Evolutionary conservation across 352 stramenopile genomes (phyloP).

Genomic region (Albugo candida): DNA sequence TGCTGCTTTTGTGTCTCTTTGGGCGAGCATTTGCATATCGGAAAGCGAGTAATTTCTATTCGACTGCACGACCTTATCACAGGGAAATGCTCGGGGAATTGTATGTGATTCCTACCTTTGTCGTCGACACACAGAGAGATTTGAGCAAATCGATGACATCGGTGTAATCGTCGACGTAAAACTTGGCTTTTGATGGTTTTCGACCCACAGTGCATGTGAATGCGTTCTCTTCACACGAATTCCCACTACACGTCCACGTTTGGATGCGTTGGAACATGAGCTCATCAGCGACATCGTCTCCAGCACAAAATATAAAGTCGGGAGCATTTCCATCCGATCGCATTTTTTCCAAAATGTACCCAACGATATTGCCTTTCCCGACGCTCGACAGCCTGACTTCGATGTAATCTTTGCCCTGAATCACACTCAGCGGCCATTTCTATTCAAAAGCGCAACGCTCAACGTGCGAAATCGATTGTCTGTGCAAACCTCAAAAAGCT

Average conservation of each 20-base stretch:
- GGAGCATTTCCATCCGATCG: conserved; percentile 36
- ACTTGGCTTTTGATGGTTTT: conserved; percentile 92
- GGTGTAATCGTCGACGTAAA: conserved; percentile 91
- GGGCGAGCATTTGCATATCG: conserved; percentile 67
- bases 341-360: conserved; percentile 79
- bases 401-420: conserved; percentile 91
- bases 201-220: conserved; percentile 96
- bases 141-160: conserved; percentile 87
- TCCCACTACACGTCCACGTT: conserved; percentile 17
- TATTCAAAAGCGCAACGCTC: conserved; percentile 3
- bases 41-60: conserved; percentile 69
- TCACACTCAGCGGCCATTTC: conserved; percentile 54
- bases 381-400: conserved; percentile 93
- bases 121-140: conserved; percentile 47
- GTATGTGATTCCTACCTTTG: conserved; percentile 24
- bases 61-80: conserved; percentile 17
- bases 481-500: conserved; percentile 70
- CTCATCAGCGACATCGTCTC: conserved; percentile 97
- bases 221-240: conserved; percentile 47
- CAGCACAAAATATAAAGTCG: conserved; percentile 95
- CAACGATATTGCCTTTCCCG: conserved; percentile 92
- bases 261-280: conserved; percentile 86
- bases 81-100: not conserved
- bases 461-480: not conserved
- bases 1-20: conserved; percentile 1